phyloP scores from a whole-genome alignment of 192 early-diverging fungal genomes.

The Backusella psychrophila region DNA sequence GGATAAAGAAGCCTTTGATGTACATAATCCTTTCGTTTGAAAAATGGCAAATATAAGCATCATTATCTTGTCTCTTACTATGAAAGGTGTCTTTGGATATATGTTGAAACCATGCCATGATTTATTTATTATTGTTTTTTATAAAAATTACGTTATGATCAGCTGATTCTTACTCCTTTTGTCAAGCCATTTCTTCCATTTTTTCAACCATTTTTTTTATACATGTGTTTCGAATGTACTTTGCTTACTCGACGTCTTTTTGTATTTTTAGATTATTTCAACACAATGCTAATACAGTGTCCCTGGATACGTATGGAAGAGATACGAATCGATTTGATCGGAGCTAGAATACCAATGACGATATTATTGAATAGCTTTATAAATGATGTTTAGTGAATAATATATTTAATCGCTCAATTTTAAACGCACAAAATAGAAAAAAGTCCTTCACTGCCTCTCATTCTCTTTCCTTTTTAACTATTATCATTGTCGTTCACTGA shows the following conservation, averaged over 20 bases:
- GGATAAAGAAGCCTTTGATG: background rate
- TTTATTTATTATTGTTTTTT: background rate
- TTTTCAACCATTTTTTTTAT: background rate
- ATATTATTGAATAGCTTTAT: background rate
- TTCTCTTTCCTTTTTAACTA: background rate
- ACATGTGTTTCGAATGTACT: background rate
- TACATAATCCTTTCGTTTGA: background rate
- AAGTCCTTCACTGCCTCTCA: background rate
- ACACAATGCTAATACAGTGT: background rate
- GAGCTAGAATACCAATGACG: background rate
- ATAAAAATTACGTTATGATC: conserved; percentile 7
- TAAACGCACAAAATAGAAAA: conserved; percentile 1
- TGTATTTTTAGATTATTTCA: background rate
- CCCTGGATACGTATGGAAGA: background rate
- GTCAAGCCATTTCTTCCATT: background rate
- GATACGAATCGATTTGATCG: background rate
- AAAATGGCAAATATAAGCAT: background rate
- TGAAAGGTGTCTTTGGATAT: background rate
- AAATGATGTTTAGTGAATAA: background rate
- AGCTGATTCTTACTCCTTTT: background rate
- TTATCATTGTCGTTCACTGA: background rate
- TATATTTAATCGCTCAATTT: background rate
- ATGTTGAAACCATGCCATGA: background rate
- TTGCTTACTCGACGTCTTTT: background rate
- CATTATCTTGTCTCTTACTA: too few relatives aligned